phyloP scores from a whole-genome alignment of 441 rosid species.

The Capsella rubella region DNA sequence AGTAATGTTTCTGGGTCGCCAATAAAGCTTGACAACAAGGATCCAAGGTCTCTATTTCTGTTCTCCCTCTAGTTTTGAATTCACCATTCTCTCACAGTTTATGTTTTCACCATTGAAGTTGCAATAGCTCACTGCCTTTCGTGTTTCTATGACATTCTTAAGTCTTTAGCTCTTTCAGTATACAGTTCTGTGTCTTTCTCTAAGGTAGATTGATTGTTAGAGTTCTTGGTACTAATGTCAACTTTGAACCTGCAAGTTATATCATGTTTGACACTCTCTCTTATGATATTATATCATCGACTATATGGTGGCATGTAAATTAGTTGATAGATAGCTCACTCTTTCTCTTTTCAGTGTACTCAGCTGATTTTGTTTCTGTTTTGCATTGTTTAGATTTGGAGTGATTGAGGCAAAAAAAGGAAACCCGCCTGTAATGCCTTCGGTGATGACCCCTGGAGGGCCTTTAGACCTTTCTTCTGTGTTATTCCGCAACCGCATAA shows the following conservation, averaged over 20 bases:
- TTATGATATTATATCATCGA: not conserved
- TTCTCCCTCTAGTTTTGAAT: not conserved
- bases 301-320: constrained; percentile 8
- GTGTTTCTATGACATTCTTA: not conserved
- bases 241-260: not conserved
- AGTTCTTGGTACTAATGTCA: constrained; percentile 8
- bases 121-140: constrained; percentile 4
- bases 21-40: constrained; percentile 44
- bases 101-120: not conserved
- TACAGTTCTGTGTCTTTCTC: not conserved
- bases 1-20: constrained; percentile 53
- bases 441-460: constrained; percentile 90
- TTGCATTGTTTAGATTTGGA: constrained; percentile 48
- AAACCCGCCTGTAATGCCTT: constrained; percentile 91
- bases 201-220: constrained; percentile 3
- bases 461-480: constrained; percentile 84
- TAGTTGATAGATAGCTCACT: constrained; percentile 13
- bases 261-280: not conserved
- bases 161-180: not conserved
- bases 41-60: constrained; percentile 38
- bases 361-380: not conserved
- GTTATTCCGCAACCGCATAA: constrained; percentile 79
- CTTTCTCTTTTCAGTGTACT: not conserved
- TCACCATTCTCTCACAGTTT: constrained; percentile 6
- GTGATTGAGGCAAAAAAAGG: constrained; percentile 61